Evolutionary conservation across 441 rosid species (phyloP).

Genomic region (Cnidoscolus chayamansa): DNA sequence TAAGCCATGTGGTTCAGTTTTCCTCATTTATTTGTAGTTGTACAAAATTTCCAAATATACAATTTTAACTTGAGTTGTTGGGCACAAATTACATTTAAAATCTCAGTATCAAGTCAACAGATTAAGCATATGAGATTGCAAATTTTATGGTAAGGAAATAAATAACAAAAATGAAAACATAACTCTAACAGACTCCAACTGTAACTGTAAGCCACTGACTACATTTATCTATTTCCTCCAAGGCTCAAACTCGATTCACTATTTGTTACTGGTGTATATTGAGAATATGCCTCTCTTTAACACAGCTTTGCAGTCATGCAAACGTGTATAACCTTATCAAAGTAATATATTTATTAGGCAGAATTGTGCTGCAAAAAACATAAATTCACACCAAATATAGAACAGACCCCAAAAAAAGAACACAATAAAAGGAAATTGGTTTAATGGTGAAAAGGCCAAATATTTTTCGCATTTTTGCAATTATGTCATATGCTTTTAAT

Average conservation of each 20-base stretch:
- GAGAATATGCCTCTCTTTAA: neutral
- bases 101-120: too few species aligned
- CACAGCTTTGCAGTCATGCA: neutral
- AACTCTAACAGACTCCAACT: neutral
- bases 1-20: constrained; percentile 7
- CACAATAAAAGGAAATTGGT: neutral
- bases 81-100: neutral
- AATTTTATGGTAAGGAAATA: neutral
- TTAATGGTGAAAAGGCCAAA: too few species aligned
- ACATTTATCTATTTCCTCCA: neutral
- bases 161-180: neutral
- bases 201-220: neutral
- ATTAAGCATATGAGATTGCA: neutral
- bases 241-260: neutral
- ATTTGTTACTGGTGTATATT: neutral
- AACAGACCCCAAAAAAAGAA: neutral
- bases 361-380: neutral
- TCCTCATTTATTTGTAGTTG: constrained; percentile 2
- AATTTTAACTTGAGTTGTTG: neutral
- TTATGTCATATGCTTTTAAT: too few species aligned
- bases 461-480: too few species aligned
- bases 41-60: neutral
- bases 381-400: neutral
- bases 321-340: neutral
- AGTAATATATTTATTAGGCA: neutral